These are phyloP conservation scores for Clavariopsis aquatica DNA, from an alignment of 495 filamentous ascomycete genomes.

Conservation along the genomic window DNA sequence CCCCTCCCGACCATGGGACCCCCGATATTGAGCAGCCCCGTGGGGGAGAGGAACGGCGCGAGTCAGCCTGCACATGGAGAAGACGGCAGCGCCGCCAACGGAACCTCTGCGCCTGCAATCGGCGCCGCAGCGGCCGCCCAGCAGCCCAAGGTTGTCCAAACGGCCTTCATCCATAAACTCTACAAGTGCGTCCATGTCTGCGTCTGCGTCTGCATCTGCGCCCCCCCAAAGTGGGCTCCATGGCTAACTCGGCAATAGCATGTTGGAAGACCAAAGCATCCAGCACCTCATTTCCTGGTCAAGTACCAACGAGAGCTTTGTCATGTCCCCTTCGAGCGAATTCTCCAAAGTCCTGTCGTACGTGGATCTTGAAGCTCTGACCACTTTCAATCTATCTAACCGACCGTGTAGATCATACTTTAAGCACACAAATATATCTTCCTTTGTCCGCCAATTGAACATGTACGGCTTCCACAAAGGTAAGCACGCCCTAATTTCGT, in stretches of 20 bases:
- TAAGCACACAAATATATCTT: constrained; percentile 98
- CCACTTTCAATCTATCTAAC: constrained; percentile 37
- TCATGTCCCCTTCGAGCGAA: constrained; percentile 95
- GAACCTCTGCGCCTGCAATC: constrained; percentile 57
- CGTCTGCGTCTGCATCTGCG: no score
- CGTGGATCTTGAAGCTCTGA: constrained; percentile 44
- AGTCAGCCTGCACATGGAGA: constrained; percentile 19
- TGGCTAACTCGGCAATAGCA: constrained; percentile 62
- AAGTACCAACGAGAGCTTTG: constrained; percentile 88
- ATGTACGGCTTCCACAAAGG: constrained; percentile 99
- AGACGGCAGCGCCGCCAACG: constrained; percentile 43
- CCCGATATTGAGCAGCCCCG: constrained; percentile 41
- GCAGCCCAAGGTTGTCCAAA: constrained; percentile 97
- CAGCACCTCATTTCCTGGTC: constrained; percentile 97
- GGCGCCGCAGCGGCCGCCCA: constrained; percentile 80
- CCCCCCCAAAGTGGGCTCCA: background rate
- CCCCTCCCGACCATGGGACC: constrained; percentile 41
- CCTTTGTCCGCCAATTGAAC: constrained; percentile 95
- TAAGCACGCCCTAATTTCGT: constrained; percentile 45
- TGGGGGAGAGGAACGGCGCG: constrained; percentile 37
- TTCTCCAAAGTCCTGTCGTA: constrained; percentile 99
- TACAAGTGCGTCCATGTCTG: constrained; percentile 77
- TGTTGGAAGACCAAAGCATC: constrained; percentile 92
- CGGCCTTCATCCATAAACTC: constrained; percentile 98
- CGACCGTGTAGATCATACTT: constrained; percentile 75